phyloP scores from a whole-genome alignment of 1,284 basidiomycete species.

The Rhodofomes roseus region DNA sequence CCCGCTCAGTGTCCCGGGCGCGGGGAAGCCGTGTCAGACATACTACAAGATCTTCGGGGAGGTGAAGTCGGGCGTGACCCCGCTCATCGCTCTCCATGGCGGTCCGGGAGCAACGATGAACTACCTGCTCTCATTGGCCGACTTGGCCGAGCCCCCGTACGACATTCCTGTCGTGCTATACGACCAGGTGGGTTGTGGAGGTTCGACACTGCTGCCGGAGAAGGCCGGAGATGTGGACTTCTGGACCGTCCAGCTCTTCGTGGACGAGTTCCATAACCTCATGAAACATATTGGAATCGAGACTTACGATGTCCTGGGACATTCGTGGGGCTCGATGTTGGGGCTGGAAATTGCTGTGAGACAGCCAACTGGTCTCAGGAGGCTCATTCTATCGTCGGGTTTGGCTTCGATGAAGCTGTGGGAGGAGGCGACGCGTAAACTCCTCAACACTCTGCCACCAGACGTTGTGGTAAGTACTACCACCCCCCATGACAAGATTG shows the following conservation, averaged over 20 bases:
- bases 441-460: constrained; percentile 33
- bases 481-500: too few species aligned
- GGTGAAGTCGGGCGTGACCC: constrained; percentile 24
- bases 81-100: constrained; percentile 39
- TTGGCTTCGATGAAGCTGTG: constrained; percentile 30
- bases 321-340: constrained; percentile 54
- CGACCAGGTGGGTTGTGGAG: constrained; percentile 47
- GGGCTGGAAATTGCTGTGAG: constrained; percentile 28
- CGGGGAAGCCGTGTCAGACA: constrained; percentile 21
- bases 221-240: constrained; percentile 32
- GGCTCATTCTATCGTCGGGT: constrained; percentile 35
- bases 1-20: constrained; percentile 16
- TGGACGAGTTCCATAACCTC: constrained; percentile 46
- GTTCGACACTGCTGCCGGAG: constrained; percentile 39
- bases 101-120: constrained; percentile 41
- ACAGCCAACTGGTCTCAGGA: constrained; percentile 36
- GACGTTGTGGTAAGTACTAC: constrained; percentile 32
- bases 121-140: constrained; percentile 38
- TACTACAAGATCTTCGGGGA: constrained; percentile 29
- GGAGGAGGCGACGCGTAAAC: constrained; percentile 28
- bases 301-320: constrained; percentile 41
- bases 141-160: constrained; percentile 23
- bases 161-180: constrained; percentile 44
- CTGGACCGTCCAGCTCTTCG: constrained; percentile 46
- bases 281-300: constrained; percentile 34